A percentile compares a stretch with the other conserved stretches of the same genome.
phyloP scores from a whole-genome alignment of 192 early-diverging fungal species.

The Podila verticillata region DNA sequence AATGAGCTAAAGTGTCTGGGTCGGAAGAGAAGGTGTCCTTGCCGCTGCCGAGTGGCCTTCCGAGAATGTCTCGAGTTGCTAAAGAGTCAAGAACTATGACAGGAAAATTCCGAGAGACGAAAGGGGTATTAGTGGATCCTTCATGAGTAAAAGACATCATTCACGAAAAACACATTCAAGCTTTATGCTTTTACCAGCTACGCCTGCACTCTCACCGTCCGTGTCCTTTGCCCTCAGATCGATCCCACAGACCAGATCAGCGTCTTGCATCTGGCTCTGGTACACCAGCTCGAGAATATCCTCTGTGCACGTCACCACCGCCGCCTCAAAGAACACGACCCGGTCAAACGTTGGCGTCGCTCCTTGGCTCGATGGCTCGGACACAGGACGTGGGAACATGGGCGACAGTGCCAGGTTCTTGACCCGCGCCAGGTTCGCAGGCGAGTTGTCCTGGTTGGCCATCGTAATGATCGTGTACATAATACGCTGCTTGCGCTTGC shows the following conservation, averaged over 20 bases:
- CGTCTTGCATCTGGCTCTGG: constrained; percentile 52
- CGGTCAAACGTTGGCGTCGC: constrained; percentile 11
- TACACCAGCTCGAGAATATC: constrained; percentile 59
- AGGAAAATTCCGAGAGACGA: no score
- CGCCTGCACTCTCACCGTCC: no score
- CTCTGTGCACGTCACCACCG: constrained; percentile 55
- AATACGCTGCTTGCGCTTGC: not conserved
- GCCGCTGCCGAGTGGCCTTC: not conserved
- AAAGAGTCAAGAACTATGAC: no score
- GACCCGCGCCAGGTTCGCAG: constrained; percentile 7
- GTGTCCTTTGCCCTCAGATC: constrained; percentile 32
- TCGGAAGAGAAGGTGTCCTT: constrained; percentile 14
- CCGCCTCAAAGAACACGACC: constrained; percentile 58
- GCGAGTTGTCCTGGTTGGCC: constrained; percentile 1
- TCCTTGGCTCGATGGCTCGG: not conserved
- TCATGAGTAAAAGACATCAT: no score
- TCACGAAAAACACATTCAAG: no score
- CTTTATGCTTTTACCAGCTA: no score
- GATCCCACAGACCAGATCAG: constrained; percentile 61
- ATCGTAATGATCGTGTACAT: constrained; percentile 28
- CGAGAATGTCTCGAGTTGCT: constrained; percentile 18
- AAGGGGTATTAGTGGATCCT: no score
- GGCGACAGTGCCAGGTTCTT: constrained; percentile 16
- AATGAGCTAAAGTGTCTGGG: not conserved
- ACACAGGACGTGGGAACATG: not conserved